Evolutionary conservation across 2,329 filamentous ascomycete genomes (phyloP).

Genomic region (Aspergillus melleus): DNA sequence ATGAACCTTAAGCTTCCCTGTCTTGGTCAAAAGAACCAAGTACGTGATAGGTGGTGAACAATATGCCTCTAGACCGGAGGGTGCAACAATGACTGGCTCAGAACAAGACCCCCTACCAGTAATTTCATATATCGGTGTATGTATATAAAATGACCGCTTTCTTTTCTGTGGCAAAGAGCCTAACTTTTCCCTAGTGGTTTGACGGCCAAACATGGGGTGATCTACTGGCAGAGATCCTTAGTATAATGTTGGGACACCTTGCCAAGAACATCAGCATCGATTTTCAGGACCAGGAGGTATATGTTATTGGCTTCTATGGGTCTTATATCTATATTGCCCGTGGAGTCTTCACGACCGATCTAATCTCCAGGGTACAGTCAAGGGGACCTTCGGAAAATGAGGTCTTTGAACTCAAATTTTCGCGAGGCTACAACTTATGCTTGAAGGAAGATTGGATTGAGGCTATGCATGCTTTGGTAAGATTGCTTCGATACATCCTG

Average conservation of each 20-base stretch:
- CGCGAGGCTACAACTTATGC: constrained; percentile 13
- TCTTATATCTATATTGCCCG: constrained; percentile 3
- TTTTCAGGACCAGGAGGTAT: constrained; percentile 3
- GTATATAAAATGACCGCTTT: not conserved
- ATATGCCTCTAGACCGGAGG: not conserved
- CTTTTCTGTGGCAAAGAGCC: not conserved
- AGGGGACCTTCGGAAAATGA: not conserved
- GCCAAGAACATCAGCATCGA: constrained; percentile 1
- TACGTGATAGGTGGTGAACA: constrained; percentile 4
- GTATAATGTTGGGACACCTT: constrained; percentile 13
- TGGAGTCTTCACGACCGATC: not conserved
- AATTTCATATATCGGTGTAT: constrained; percentile 1
- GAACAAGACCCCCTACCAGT: not conserved
- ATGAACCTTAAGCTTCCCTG: not conserved
- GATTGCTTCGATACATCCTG: constrained; percentile 13
- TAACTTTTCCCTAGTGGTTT: constrained; percentile 6
- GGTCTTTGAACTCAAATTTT: constrained; percentile 3
- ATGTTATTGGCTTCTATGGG: constrained; percentile 5
- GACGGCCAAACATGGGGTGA: constrained; percentile 9
- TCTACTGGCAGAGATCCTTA: constrained; percentile 1
- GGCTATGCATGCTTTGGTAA: constrained; percentile 8
- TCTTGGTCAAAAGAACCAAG: not conserved
- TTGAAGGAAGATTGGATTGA: constrained; percentile 14
- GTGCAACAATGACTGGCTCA: not conserved
- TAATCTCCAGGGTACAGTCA: not conserved